A percentile compares a stretch with the other conserved stretches of the same genome.
Conservation (phyloP, 2,329 filamentous ascomycete species). For the Penicillium sp. region DNA sequence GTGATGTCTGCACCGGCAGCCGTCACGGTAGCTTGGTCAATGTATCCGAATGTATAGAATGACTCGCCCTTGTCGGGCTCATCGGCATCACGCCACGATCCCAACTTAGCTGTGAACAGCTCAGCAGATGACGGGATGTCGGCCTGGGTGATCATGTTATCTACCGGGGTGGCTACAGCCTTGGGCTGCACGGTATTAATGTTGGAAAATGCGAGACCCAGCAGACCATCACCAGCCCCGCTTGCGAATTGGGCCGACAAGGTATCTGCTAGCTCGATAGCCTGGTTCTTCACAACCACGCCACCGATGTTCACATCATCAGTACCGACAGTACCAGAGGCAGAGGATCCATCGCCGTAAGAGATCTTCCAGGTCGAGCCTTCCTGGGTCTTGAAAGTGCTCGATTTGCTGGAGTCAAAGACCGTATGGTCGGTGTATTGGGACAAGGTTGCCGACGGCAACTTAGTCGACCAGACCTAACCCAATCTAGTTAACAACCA, state of each 20-base stretch:
- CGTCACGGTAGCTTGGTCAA: slow-evolving; percentile 63
- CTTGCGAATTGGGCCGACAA: slow-evolving; percentile 60
- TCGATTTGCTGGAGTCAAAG: slow-evolving; percentile 63
- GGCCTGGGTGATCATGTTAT: slow-evolving; percentile 65
- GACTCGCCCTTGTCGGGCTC: slow-evolving; percentile 48
- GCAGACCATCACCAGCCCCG: slow-evolving; percentile 61
- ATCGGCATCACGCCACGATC: slow-evolving; percentile 53
- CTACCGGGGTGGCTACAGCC: slow-evolving; percentile 62
- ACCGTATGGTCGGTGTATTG: slow-evolving; percentile 49
- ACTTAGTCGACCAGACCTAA: slow-evolving; percentile 57
- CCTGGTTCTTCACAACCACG: slow-evolving; percentile 60
- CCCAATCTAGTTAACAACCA: background rate
- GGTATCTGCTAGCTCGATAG: slow-evolving; percentile 62
- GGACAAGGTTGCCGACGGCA: slow-evolving; percentile 40
- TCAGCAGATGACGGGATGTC: slow-evolving; percentile 55
- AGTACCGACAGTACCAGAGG: slow-evolving; percentile 64
- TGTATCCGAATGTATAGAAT: slow-evolving; percentile 74
- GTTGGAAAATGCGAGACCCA: slow-evolving; percentile 64
- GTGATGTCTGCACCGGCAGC: slow-evolving; percentile 55
- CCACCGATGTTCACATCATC: slow-evolving; percentile 65
- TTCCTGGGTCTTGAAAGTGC: slow-evolving; percentile 54
- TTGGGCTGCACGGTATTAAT: slow-evolving; percentile 64
- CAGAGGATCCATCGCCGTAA: slow-evolving; percentile 68
- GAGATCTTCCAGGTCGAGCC: slow-evolving; percentile 63
- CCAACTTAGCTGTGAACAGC: slow-evolving; percentile 66